Base-by-base conservation (phyloP, 352 stramenopile genomes). In the Phytophthora uliginosa region DNA sequence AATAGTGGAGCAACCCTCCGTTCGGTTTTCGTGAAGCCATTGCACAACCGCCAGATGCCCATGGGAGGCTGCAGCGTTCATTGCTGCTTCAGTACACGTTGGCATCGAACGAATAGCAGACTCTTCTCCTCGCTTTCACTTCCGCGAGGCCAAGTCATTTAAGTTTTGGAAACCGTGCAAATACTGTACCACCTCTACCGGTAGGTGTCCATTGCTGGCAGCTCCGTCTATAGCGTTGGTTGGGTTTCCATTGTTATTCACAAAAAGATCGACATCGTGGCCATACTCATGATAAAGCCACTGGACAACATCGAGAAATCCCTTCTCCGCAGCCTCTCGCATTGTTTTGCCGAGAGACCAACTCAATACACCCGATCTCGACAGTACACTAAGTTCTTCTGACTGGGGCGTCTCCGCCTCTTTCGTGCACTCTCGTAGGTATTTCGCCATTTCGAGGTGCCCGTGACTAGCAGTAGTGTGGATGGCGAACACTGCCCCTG, bases 171-270 rank as follows among this genome's bases (percentile, higher is more conserved):
- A 26, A 24, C 65, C 26, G 7, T 64, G 22, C 7, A 83, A 62
- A 57, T 62, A 83, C 33, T 63, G 58, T 5, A 84, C 40, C 8
- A 82, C 47, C 7, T 66, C 54, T 1, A n/a, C n/a, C n/a, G n/a
- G n/a, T n/a, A 82, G 24, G 22, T 78, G 59, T 5, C 74, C 74
- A 28, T 71, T 73, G 2, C 52, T 24, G 1, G 76, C 76, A 12
- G 76, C 76, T 0, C 15, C 38, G 15, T 77, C 66, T 40, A 83
- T 79, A 3, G 66, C 76, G 10, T 7, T 31, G 28, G n/a, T 50
- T 12, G 40, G 48, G 59, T 15, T 17, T n/a, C 36, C 36, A 7
- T 47, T 9, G 17, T 48, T 18, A 26, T 26, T 12, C 7, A 28
- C 31, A 31, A 45, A 59, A 51, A 22, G 20, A 50, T 62, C 55